Conservation (phyloP, 768 basidiomycete species). For the Mycena indigotica region DNA sequence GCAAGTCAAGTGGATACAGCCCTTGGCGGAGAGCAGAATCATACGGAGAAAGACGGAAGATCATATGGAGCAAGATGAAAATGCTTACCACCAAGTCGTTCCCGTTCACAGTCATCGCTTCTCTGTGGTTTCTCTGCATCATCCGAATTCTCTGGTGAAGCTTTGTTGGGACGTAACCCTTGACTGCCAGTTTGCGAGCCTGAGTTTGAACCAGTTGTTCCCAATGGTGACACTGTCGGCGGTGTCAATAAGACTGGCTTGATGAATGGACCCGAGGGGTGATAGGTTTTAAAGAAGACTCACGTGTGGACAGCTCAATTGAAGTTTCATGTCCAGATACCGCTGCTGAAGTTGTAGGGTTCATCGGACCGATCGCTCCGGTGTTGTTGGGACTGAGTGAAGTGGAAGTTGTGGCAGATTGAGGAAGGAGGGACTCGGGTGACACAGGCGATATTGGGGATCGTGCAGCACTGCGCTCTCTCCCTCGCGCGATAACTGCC, state of each 20-base stretch:
- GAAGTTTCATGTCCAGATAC: not conserved
- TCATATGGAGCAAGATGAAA: not conserved
- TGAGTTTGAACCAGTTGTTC: not conserved
- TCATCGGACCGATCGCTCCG: not conserved
- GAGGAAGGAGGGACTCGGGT: not conserved
- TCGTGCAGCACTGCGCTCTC: constrained; percentile 10
- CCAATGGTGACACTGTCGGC: not conserved
- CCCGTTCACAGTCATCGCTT: not conserved
- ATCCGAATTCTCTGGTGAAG: not conserved
- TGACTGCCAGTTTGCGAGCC: not conserved
- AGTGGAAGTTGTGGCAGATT: not conserved
- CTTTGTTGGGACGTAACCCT: not conserved
- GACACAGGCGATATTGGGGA: not conserved
- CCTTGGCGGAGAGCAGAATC: not conserved
- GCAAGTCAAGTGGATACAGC: not conserved
- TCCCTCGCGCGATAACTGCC: constrained; percentile 16
- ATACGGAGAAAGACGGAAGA: not conserved
- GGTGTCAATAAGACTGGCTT: not conserved
- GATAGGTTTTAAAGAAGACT: not conserved
- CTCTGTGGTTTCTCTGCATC: not conserved
- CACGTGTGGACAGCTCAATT: not conserved
- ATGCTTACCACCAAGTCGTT: not conserved
- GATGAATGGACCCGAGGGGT: not conserved
- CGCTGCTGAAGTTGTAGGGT: not conserved
- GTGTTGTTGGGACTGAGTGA: not conserved